These are phyloP conservation scores for Porodaedalea pini DNA, from an alignment of 1,284 basidiomycete species.

Conservation along the genomic window DNA sequence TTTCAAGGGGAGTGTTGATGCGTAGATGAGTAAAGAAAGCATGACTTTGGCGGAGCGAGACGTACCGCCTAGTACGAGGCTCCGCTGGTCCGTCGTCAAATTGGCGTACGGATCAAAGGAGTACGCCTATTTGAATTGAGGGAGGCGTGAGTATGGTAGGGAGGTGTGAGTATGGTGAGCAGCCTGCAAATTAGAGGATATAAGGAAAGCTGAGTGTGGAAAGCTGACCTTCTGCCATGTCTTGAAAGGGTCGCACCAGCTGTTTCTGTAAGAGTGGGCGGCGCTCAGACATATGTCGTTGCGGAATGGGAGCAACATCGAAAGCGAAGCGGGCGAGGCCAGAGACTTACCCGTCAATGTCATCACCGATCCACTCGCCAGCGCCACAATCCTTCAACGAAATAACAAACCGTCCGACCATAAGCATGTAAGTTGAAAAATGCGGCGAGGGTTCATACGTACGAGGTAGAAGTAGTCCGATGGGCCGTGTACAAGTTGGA, in stretches of 20 bases:
- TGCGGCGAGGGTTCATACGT: slow-evolving; percentile 37
- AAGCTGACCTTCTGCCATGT: slow-evolving; percentile 52
- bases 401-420: neutral
- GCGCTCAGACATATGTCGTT: slow-evolving; percentile 20
- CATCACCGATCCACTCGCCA: slow-evolving; percentile 73
- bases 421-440: slow-evolving; percentile 31
- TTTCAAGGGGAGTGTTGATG: neutral
- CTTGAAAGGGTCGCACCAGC: slow-evolving; percentile 76
- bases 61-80: slow-evolving; percentile 37
- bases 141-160: slow-evolving; percentile 25
- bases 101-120: slow-evolving; percentile 69
- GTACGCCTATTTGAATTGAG: slow-evolving; percentile 39
- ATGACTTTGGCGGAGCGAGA: slow-evolving; percentile 40
- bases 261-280: slow-evolving; percentile 29
- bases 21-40: slow-evolving; percentile 22
- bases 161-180: slow-evolving; percentile 29
- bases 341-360: slow-evolving; percentile 33
- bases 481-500: slow-evolving; percentile 62
- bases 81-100: slow-evolving; percentile 39
- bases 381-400: slow-evolving; percentile 57
- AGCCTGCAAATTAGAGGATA: too few species aligned
- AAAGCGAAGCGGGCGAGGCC: slow-evolving; percentile 24
- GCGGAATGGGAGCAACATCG: slow-evolving; percentile 33
- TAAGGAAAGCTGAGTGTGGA: slow-evolving; percentile 26
- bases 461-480: slow-evolving; percentile 76